Conservation (phyloP, 148 eudicot genomes). For the Chenopodium album region DNA sequence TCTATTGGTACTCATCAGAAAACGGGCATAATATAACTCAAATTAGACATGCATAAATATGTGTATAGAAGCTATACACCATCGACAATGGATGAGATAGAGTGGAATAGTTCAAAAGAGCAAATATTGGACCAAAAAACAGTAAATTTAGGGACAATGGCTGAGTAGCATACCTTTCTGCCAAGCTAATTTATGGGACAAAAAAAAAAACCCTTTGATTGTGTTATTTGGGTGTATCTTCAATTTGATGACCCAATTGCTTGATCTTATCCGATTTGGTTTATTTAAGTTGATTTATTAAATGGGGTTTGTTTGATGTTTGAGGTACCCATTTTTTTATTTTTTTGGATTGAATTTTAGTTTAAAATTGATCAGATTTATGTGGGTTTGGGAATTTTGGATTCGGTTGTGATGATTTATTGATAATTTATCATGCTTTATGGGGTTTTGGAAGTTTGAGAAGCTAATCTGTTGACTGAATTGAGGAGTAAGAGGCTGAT, state of each 20-base stretch:
- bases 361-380: neutral
- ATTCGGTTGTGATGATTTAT: constrained; percentile 22
- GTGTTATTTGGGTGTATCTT: too few relatives aligned
- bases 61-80: too few relatives aligned
- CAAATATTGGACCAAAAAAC: too few relatives aligned
- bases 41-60: too few relatives aligned
- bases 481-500: neutral
- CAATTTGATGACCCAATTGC: constrained; percentile 21
- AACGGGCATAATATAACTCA: too few relatives aligned
- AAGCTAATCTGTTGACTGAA: constrained; percentile 5
- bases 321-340: constrained; percentile 4
- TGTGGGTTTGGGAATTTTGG: constrained; percentile 24
- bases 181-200: too few relatives aligned
- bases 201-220: too few relatives aligned
- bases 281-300: neutral
- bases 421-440: neutral
- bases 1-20: too few relatives aligned
- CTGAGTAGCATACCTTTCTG: too few relatives aligned
- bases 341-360: constrained; percentile 10
- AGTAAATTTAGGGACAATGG: too few relatives aligned
- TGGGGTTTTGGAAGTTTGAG: constrained; percentile 21
- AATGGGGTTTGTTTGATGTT: neutral
- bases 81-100: too few relatives aligned
- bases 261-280: constrained; percentile 29
- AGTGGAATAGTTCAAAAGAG: too few relatives aligned